Percentiles rank a stretch among this genome's conserved stretches.
Conservation (phyloP, 257 asterid species). For the Perilla frutescens region DNA sequence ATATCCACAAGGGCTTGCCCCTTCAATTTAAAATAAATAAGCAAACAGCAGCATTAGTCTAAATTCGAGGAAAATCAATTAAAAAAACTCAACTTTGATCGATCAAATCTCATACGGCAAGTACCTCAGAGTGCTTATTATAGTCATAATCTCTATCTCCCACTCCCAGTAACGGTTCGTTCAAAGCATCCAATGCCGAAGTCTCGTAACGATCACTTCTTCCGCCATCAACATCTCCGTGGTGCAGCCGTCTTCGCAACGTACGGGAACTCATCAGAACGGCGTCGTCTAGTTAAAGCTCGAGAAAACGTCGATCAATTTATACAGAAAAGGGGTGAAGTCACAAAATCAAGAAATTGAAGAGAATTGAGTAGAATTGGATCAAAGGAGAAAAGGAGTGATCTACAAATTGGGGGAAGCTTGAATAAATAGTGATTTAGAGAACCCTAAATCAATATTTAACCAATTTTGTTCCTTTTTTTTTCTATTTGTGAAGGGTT, state of each 20-base stretch:
- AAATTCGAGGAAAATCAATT: neutral
- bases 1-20: constrained; percentile 58
- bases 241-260: constrained; percentile 83
- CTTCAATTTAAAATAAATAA: constrained; percentile 16
- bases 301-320: constrained; percentile 18
- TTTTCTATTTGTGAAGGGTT: neutral
- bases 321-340: neutral
- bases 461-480: neutral
- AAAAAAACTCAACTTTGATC: neutral
- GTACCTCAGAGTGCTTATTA: constrained; percentile 56
- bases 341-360: neutral
- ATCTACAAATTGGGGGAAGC: constrained; percentile 16
- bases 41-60: constrained; percentile 9
- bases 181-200: constrained; percentile 55
- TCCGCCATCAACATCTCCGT: constrained; percentile 77
- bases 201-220: constrained; percentile 54
- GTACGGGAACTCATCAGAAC: constrained; percentile 68
- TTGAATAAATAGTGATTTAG: constrained; percentile 29
- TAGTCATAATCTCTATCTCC: constrained; percentile 44
- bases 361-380: constrained; percentile 7
- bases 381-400: neutral
- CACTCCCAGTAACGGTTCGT: constrained; percentile 84
- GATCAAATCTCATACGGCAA: neutral
- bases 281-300: constrained; percentile 27
- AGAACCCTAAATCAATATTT: constrained; percentile 6